phyloP scores from a whole-genome alignment of 2,329 filamentous ascomycete genomes.

The Aspergillus hortae region DNA sequence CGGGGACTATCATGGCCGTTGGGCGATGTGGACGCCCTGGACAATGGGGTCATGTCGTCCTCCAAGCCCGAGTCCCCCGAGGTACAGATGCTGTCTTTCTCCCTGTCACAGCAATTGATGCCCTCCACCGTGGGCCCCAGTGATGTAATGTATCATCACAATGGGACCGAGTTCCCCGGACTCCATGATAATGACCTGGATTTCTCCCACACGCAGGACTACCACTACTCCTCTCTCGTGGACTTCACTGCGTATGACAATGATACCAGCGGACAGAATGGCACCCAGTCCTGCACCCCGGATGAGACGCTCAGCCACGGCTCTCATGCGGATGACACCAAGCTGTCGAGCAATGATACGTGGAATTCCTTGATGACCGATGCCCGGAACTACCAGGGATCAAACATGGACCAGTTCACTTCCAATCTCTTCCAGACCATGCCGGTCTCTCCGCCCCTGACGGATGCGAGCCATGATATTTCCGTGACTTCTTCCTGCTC shows the following conservation, averaged over 20 bases:
- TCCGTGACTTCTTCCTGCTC: constrained; percentile 40
- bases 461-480: constrained; percentile 40
- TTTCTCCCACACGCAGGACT: constrained; percentile 34
- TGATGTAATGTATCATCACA: constrained; percentile 34
- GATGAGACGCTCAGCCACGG: constrained; percentile 38
- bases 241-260: constrained; percentile 40
- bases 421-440: constrained; percentile 35
- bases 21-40: constrained; percentile 37
- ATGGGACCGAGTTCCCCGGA: constrained; percentile 37
- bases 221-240: constrained; percentile 35
- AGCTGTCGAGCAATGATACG: constrained; percentile 28
- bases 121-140: constrained; percentile 35
- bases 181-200: constrained; percentile 37
- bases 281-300: constrained; percentile 28
- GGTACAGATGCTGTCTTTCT: constrained; percentile 42
- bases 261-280: constrained; percentile 34
- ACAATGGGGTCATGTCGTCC: constrained; percentile 32
- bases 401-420: constrained; percentile 33
- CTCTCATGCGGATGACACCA: constrained; percentile 36
- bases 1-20: constrained; percentile 38
- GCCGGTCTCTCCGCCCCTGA: constrained; percentile 42
- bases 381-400: constrained; percentile 30
- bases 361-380: constrained; percentile 38
- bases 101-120: constrained; percentile 39
- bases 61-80: constrained; percentile 38